Evolutionary conservation across 2,329 filamentous ascomycete species (phyloP), one percentile per base, ranked within the genome.

Genomic region (Pseudogymnoascus sp.): DNA sequence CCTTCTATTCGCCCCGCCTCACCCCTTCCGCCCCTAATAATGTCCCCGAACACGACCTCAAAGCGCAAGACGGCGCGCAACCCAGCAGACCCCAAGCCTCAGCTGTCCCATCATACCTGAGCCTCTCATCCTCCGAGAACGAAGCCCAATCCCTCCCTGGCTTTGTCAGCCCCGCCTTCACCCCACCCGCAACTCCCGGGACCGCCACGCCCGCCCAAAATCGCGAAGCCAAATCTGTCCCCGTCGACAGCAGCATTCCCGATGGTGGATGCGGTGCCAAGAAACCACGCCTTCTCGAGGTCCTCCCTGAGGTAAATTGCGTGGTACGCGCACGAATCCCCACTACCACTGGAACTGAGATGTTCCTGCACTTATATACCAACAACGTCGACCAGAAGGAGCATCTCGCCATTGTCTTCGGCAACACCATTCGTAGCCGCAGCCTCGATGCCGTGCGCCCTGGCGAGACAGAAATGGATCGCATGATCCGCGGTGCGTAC

Each of bases 321-420:
- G 86, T 95, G 66, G 94, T 97, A 58, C 88, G 94, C 67, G 94
- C 94, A 15, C 87, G 94, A 61, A 99, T 99, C 68, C 94, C 94
- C 0, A 97, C 93, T 0, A 93, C 91, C 1, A 85, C 83, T 0
- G 93, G 93, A 3, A 89, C 92, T 9, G 92, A 99, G 74, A 97
- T 99, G 92, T 99, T 95, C 75, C 76, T 99, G 59, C 93, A 99
- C 71, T 79, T 97, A 0, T 99, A 99, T 76, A 87, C 87, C 65
- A 99, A 99, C 75, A 89, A 89, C 68, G 85, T 90, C 5, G 94
- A 99, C 74, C 90, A 87, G 66, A 99, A 99, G 75, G 94, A 99
- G 72, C 94, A 99, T 73, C 77, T 99, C 59, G 94, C 94, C 15
- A 97, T 99, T 71, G 94, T 99, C 0, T 99, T 99, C 74, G 94